A percentile compares a stretch with the other conserved stretches of the same genome.
Evolutionary conservation across 345 rosid genomes (phyloP).

Genomic region (Citrus trifoliata): DNA sequence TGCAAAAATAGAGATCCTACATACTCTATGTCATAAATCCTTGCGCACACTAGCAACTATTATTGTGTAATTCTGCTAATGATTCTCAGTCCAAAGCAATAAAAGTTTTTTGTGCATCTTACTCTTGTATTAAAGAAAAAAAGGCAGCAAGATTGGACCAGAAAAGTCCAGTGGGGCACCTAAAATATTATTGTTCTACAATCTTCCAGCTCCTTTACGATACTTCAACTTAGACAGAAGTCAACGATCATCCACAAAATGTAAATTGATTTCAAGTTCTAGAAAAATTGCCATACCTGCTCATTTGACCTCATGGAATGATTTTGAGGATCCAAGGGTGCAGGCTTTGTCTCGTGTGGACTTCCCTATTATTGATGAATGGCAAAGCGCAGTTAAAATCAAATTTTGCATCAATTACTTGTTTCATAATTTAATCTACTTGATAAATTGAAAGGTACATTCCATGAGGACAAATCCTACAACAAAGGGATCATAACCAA

Average conservation of each 20-base stretch:
- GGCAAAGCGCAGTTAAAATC: constrained; percentile 2
- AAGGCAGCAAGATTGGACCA: neutral
- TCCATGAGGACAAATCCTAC: neutral
- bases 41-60: neutral
- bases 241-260: neutral
- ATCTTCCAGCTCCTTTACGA: neutral
- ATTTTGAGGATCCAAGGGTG: constrained; percentile 20
- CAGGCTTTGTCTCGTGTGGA: constrained; percentile 39
- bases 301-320: constrained; percentile 24
- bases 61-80: neutral
- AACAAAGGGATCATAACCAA: neutral
- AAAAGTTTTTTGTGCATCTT: neutral
- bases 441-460: neutral
- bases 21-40: neutral
- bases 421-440: neutral
- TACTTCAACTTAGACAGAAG: neutral
- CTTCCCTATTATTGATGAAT: constrained; percentile 34
- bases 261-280: constrained; percentile 3
- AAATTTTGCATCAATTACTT: neutral
- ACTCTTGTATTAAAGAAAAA: neutral
- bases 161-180: neutral
- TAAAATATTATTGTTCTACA: neutral
- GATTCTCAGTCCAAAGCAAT: neutral
- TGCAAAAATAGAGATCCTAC: neutral
- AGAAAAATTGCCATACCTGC: constrained; percentile 26